Percentiles rank a stretch among this genome's conserved stretches.
Conservation (phyloP, 257 asterid species). For the Fraxinus pennsylvanica region DNA sequence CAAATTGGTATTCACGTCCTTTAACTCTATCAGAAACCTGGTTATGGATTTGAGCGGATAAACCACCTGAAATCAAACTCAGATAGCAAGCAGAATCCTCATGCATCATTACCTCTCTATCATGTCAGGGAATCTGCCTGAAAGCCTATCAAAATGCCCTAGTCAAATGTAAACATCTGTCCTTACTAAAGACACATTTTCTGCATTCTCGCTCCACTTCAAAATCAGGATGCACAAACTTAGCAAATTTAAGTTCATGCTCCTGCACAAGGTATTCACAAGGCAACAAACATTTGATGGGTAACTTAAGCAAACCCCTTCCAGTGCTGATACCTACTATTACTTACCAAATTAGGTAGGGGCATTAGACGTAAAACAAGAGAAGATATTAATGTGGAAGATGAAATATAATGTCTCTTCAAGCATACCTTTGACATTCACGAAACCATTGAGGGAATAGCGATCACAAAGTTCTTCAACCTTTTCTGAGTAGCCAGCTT, state of each 20-base stretch:
- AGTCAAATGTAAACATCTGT: not conserved
- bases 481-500: conserved; percentile 92
- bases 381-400: not conserved
- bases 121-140: not conserved
- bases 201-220: not conserved
- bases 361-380: conserved; percentile 13
- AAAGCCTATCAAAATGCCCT: conserved; percentile 1
- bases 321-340: not conserved
- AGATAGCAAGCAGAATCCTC: conserved; percentile 11
- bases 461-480: conserved; percentile 90
- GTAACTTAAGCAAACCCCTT: not conserved
- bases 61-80: conserved; percentile 21
- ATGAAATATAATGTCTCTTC: conserved; percentile 9
- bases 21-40: conserved; percentile 12
- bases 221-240: not conserved
- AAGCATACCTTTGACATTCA: conserved; percentile 60
- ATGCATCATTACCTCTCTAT: conserved; percentile 5
- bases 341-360: not conserved
- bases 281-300: not conserved
- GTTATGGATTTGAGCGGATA: not conserved
- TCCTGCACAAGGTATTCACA: not conserved
- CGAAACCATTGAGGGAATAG: conserved; percentile 74
- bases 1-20: not conserved
- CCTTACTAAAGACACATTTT: not conserved
- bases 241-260: not conserved